phyloP scores from a whole-genome alignment of 495 filamentous ascomycete genomes.

The Gamarada debralockiae region DNA sequence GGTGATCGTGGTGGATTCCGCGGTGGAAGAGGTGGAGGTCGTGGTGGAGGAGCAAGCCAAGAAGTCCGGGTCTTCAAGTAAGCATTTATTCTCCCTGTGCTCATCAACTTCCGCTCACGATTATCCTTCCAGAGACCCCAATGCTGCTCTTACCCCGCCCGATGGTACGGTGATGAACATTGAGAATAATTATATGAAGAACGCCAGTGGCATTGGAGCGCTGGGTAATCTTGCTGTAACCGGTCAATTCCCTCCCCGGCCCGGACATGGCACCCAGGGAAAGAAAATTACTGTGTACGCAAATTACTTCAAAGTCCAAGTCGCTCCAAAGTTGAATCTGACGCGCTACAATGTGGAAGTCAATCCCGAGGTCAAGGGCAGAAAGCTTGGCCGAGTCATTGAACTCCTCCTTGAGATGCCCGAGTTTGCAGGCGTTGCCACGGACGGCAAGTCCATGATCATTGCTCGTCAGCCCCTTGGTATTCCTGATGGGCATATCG shows the following conservation, averaged over 20 bases:
- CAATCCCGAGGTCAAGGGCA: conserved; percentile 29
- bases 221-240: conserved; percentile 11
- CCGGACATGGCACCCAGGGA: conserved; percentile 48
- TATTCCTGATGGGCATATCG: conserved; percentile 17
- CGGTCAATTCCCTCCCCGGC: conserved; percentile 32
- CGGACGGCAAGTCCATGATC: conserved; percentile 46
- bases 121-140: conserved; percentile 7
- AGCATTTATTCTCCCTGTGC: neutral
- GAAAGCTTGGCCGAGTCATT: conserved; percentile 45
- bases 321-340: conserved; percentile 30
- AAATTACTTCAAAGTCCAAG: conserved; percentile 46
- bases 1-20: conserved; percentile 25
- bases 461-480: conserved; percentile 33
- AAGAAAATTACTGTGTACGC: conserved; percentile 40
- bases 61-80: conserved; percentile 17
- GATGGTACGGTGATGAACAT: conserved; percentile 8
- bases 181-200: conserved; percentile 19
- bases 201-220: conserved; percentile 1
- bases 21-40: conserved; percentile 26
- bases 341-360: conserved; percentile 43
- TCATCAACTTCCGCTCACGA: neutral
- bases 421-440: conserved; percentile 39
- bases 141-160: neutral
- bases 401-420: conserved; percentile 42
- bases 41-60: conserved; percentile 9